Evolutionary conservation across 1,284 basidiomycete species (phyloP).

Genomic region (Trichosporon inkin): DNA sequence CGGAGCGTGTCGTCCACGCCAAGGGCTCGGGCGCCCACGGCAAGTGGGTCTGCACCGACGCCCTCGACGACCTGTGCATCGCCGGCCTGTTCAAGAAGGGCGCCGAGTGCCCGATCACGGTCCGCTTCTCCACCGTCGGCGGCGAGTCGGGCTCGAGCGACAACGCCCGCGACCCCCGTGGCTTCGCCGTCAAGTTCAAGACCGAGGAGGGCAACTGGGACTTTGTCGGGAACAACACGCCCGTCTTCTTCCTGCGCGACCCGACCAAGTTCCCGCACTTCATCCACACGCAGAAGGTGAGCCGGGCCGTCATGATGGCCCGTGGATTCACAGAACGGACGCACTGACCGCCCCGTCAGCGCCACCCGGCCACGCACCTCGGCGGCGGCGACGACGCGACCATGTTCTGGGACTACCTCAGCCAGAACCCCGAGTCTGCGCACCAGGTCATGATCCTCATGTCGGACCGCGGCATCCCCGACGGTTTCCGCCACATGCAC

Average conservation of each 20-base stretch:
- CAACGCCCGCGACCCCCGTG: conserved; percentile 76
- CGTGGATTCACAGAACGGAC: no score
- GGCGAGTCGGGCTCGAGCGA: conserved; percentile 82
- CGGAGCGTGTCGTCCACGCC: conserved; percentile 72
- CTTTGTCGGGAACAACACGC: conserved; percentile 83
- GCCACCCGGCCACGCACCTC: conserved; percentile 54
- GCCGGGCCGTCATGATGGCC: no score
- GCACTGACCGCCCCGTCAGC: conserved; percentile 57
- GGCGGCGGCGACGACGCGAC: conserved; percentile 42
- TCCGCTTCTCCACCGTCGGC: conserved; percentile 54
- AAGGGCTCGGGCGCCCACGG: conserved; percentile 74
- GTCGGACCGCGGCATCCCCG: conserved; percentile 70
- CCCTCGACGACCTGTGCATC: conserved; percentile 72
- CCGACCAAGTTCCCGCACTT: conserved; percentile 61
- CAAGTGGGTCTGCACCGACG: conserved; percentile 79
- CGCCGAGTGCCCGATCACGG: conserved; percentile 57
- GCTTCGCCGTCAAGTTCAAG: conserved; percentile 84
- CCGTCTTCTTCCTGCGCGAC: conserved; percentile 55
- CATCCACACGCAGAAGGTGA: conserved; percentile 85
- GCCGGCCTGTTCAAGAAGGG: conserved; percentile 71
- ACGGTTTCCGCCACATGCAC: conserved; percentile 67
- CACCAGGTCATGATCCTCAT: conserved; percentile 69
- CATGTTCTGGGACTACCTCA: conserved; percentile 73
- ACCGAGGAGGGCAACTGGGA: conserved; percentile 87
- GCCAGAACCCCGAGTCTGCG: conserved; percentile 84